Conservation (phyloP, 805 yeast genomes). For the Cyberlindnera maritima region DNA sequence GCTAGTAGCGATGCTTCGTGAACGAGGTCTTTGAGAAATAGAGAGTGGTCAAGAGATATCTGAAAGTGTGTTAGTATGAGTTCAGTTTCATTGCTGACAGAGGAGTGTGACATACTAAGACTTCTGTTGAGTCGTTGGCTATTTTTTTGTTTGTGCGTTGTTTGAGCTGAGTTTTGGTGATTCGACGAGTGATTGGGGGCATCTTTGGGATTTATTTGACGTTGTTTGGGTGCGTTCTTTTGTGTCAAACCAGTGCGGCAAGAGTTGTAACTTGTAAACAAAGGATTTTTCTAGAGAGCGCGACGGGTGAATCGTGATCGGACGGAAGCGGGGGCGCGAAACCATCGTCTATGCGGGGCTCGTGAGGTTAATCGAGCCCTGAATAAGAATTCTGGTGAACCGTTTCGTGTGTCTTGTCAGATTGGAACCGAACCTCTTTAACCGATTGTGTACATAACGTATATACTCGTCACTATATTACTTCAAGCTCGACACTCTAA, state of each 20-base stretch:
- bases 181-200: constrained; percentile 18
- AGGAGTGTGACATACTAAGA: constrained; percentile 28
- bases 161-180: constrained; percentile 25
- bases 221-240: neutral
- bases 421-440: too few species aligned
- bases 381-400: too few species aligned
- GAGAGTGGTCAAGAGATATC: constrained; percentile 45
- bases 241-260: neutral
- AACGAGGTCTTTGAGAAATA: constrained; percentile 40
- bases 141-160: constrained; percentile 24
- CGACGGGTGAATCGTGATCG: neutral
- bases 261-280: neutral
- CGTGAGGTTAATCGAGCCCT: too few species aligned
- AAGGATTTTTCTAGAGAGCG: neutral
- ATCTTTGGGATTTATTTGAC: constrained; percentile 2
- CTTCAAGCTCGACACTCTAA: too few species aligned
- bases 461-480: too few species aligned
- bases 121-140: constrained; percentile 39
- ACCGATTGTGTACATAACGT: too few species aligned
- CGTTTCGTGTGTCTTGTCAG: too few species aligned
- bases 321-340: too few species aligned
- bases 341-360: too few species aligned
- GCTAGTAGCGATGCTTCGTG: constrained; percentile 39
- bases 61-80: constrained; percentile 3
- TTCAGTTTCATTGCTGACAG: neutral